Evolutionary conservation across 768 basidiomycete genomes (phyloP).

Genomic region (Coprinellus aureogranulatus): DNA sequence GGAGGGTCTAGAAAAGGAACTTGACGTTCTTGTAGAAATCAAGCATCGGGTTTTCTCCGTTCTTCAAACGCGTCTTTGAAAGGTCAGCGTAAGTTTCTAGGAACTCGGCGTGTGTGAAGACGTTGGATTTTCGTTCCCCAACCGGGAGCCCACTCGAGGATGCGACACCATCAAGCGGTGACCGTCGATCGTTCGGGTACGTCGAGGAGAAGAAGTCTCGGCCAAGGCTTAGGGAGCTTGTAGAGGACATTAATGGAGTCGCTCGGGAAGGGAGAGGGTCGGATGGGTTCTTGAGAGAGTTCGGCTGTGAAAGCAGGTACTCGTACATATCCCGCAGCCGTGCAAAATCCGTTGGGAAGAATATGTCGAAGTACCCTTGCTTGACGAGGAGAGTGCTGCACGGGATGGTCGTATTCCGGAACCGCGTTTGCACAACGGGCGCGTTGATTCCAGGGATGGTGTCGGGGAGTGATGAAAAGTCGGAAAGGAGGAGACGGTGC

Average conservation of each 20-base stretch:
- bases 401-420: slow-evolving; percentile 80
- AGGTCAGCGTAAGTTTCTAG: slow-evolving; percentile 81
- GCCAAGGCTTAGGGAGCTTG: slow-evolving; percentile 50
- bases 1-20: slow-evolving; percentile 67
- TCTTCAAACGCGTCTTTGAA: slow-evolving; percentile 63
- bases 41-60: slow-evolving; percentile 86
- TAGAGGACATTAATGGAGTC: slow-evolving; percentile 51
- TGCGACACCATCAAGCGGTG: slow-evolving; percentile 65
- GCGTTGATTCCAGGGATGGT: slow-evolving; percentile 73
- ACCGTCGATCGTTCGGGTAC: slow-evolving; percentile 53
- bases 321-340: slow-evolving; percentile 89
- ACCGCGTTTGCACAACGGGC: slow-evolving; percentile 95
- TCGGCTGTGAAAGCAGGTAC: slow-evolving; percentile 65
- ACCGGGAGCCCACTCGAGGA: slow-evolving; percentile 77
- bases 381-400: slow-evolving; percentile 88
- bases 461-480: slow-evolving; percentile 88
- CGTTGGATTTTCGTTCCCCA: slow-evolving; percentile 76
- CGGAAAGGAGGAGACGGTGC: slow-evolving; percentile 91
- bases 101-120: slow-evolving; percentile 89
- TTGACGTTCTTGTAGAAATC: slow-evolving; percentile 93
- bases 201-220: slow-evolving; percentile 72
- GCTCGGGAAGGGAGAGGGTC: slow-evolving; percentile 33
- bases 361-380: slow-evolving; percentile 97
- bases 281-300: slow-evolving; percentile 15
- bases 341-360: slow-evolving; percentile 93